Base-by-base conservation (phyloP, 768 basidiomycete genomes). In the Leccinum incarnatum region DNA sequence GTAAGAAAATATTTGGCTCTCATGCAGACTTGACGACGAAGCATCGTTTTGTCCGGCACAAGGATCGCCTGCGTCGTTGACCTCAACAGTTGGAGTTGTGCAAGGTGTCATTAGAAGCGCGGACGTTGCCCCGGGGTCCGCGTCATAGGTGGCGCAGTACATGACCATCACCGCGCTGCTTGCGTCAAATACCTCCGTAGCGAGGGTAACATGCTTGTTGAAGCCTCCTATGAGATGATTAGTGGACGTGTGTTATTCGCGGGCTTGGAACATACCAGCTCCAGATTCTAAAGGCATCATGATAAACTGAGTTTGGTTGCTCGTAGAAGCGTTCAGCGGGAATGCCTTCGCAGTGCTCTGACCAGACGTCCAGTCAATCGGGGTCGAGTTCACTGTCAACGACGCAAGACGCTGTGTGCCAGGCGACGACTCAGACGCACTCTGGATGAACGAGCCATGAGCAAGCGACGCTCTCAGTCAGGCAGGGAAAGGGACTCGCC, bases 61-160 rank as follows among this genome's bases (percentile, higher is more conserved):
- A 12, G 69, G 42, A n/a, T 58, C 64, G 5, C 11, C 12, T 30
- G 15, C 27, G 4, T 55, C 53, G 51, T 56, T 29, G 5, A 14
- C 32, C 6, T 40, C 12, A 36, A 55, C 25, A 6, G 58, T 47
- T 3, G 51, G 50, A 27, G 49, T 60, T 25, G 59, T 60, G 63
- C 86, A 90, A 9, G 65, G 67, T 51, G 77, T 69, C 68, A 83
- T 77, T 5, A 77, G 79, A 67, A 90, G 74, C 4, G 81, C 79
- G n/a, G 78, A 75, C 2, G 81, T 75, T 2, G 70, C 63, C 5
- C 74, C 56, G 2, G 86, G 85, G 29, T 77, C 72, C 3, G 83
- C 77, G 61, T 88, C 77, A 66, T 81, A 89, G 5, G 86, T 89
- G 5, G 81, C 83, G 59, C 88, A 91, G 65, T 77, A 83, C 23